These are phyloP conservation scores for Plectosphaerella sp. DNA, from an alignment of 2,329 filamentous ascomycete genomes.

Conservation along the genomic window DNA sequence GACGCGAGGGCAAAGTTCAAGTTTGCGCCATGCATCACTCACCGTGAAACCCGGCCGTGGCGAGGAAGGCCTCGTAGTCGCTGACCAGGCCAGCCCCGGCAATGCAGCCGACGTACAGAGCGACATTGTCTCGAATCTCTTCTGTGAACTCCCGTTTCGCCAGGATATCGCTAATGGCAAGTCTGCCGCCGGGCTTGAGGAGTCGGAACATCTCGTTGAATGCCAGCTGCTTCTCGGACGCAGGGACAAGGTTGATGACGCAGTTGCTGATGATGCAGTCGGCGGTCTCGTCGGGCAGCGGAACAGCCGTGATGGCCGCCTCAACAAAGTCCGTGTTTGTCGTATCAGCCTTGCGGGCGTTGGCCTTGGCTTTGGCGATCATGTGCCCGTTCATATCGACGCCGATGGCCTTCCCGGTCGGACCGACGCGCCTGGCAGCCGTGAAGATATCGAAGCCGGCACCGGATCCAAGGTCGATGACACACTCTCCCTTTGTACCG, in stretches of 20 bases:
- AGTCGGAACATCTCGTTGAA: conserved; percentile 56
- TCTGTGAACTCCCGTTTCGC: conserved; percentile 42
- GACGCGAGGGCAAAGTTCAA: background rate
- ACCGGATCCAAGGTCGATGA: conserved; percentile 54
- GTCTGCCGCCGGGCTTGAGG: conserved; percentile 50
- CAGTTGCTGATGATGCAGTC: conserved; percentile 62
- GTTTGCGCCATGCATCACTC: conserved; percentile 5
- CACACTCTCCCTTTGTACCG: conserved; percentile 44
- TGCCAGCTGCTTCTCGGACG: conserved; percentile 43
- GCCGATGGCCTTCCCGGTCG: conserved; percentile 44
- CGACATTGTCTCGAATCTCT: conserved; percentile 41
- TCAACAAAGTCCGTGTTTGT: conserved; percentile 49
- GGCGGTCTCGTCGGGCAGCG: conserved; percentile 33
- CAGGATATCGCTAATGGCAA: conserved; percentile 58
- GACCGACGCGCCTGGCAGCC: conserved; percentile 44
- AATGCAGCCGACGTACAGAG: conserved; percentile 57
- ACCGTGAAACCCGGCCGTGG: conserved; percentile 45
- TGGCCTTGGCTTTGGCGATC: conserved; percentile 46
- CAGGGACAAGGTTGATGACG: conserved; percentile 55
- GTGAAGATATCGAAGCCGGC: conserved; percentile 56
- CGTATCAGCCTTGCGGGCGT: conserved; percentile 34
- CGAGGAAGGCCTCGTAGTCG: conserved; percentile 48
- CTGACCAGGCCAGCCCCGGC: conserved; percentile 48
- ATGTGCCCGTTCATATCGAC: conserved; percentile 53
- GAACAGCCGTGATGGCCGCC: conserved; percentile 44